Evolutionary conservation across 2,329 filamentous ascomycete species (phyloP).

Genomic region (Calonectria henricotiae): DNA sequence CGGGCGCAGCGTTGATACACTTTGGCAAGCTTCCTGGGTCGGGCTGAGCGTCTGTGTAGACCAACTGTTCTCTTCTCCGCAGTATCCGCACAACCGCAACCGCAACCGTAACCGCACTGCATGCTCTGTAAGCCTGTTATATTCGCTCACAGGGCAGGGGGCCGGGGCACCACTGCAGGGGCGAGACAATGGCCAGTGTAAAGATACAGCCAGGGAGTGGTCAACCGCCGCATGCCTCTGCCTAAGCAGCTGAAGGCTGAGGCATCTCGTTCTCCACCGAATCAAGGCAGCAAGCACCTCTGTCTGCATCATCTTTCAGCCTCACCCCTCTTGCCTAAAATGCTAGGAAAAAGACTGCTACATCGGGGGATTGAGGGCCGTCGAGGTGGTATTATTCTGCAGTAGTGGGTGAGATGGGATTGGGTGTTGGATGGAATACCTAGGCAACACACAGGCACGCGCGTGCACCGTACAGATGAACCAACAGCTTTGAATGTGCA

Average conservation of each 20-base stretch:
- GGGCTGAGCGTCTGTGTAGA: constrained; percentile 2
- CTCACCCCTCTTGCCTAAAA: background rate
- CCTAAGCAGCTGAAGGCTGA: background rate
- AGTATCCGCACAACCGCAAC: constrained; percentile 7
- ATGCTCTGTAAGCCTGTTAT: background rate
- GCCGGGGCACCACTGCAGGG: constrained; percentile 7
- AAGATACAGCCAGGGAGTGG: background rate
- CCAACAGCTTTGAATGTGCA: constrained; percentile 17
- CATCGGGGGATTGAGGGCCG: background rate
- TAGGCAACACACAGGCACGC: background rate
- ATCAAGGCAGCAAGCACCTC: background rate
- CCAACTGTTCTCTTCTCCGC: constrained; percentile 3
- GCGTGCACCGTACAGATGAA: constrained; percentile 4
- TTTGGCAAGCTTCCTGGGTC: background rate
- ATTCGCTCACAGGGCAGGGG: background rate
- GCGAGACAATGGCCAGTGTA: background rate
- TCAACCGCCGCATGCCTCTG: background rate
- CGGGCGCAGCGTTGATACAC: constrained; percentile 8
- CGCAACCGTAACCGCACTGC: background rate
- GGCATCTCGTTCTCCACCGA: background rate
- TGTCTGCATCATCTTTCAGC: background rate
- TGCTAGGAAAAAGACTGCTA: background rate
- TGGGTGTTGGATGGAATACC: background rate
- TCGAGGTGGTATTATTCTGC: too few relatives aligned
- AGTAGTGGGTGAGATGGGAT: background rate